Base-by-base conservation (phyloP, 495 filamentous ascomycete species). In the Xylaria telfairii region DNA sequence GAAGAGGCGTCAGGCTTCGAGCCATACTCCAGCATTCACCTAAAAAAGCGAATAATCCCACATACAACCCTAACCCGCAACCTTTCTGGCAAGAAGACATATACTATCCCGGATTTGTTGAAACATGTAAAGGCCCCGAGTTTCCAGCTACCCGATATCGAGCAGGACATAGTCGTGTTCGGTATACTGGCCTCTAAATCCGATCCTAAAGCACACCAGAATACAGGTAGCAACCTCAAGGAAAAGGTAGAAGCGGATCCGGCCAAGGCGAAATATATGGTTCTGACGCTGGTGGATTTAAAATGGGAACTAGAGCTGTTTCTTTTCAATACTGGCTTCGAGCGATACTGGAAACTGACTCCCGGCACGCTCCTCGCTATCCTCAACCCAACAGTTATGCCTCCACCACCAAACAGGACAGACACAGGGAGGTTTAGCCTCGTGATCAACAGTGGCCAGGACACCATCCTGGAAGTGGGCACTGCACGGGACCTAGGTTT, bases 301-400 rank as follows among this genome's bases (percentile, higher is more conserved):
- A 91, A 92, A 74, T 98, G 91, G 92, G 93, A 96, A 47, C 79
- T 98, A 28, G 94, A 97, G 67, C 87, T 97, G 32, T 98, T 92
- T 75, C 88, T 99, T 37, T 99, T 99, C 77, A 93, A 92, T 75
- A 88, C 91, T 0, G 96, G 92, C 21, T 98, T 97, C 76, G 90
- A 93, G 5, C 90, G 90, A 47, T 98, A 93, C 83, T 97, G 95
- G 90, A 94, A 96, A 75, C 84, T 98, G 5, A 89, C 90, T 0
- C 88, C 92, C 3, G 96, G 96, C 26, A 97, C 92, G 0, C 84
- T 98, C 3, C 85, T 99, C 63, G 96, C 96, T 9, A 91, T 99
- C 44, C 83, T 99, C n/a, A 99, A 98, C 73, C 96, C 96, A 0
- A 89, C 81, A 3, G 91, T 98, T 73, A 91, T 99, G 87, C 93